Evolutionary conservation across 805 yeast species (phyloP).

Genomic region (Candida methanosorbosa): DNA sequence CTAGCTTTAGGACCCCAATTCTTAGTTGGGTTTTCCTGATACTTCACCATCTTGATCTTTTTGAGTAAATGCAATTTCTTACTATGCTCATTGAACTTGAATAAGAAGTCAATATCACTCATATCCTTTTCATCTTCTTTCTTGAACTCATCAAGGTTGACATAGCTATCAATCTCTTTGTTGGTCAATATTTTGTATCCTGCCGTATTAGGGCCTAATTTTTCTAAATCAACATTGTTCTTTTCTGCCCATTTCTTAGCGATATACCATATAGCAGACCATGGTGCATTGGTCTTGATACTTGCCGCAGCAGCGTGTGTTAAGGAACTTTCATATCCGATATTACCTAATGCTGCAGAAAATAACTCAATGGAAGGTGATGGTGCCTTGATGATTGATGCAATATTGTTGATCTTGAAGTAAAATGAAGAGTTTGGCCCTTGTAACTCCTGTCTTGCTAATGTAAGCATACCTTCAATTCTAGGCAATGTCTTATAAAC

Average conservation of each 20-base stretch:
- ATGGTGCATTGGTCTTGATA: constrained; percentile 86
- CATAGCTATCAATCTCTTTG: constrained; percentile 26
- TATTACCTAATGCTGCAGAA: constrained; percentile 73
- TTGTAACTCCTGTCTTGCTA: constrained; percentile 64
- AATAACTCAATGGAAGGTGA: constrained; percentile 72
- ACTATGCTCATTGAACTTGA: constrained; percentile 54
- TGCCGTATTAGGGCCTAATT: constrained; percentile 39
- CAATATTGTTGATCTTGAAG: constrained; percentile 68
- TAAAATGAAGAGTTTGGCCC: constrained; percentile 56
- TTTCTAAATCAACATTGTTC: constrained; percentile 30
- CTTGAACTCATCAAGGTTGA: constrained; percentile 21
- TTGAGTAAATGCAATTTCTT: constrained; percentile 52
- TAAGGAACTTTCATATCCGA: constrained; percentile 74
- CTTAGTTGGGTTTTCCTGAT: constrained; percentile 86
- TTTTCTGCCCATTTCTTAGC: constrained; percentile 53
- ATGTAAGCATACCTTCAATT: constrained; percentile 85
- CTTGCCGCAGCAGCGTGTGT: constrained; percentile 87
- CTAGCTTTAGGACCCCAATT: constrained; percentile 93
- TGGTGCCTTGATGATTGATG: constrained; percentile 70
- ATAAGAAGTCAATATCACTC: constrained; percentile 34
- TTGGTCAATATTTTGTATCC: constrained; percentile 51
- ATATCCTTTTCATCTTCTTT: constrained; percentile 9
- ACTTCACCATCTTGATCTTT: constrained; percentile 74
- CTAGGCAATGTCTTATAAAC: constrained; percentile 75
- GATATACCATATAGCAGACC: constrained; percentile 68